Evolutionary conservation across 169 alveolate genomes (phyloP), one percentile per base, ranked within the genome.

Genomic region (Eimeria sp.): DNA sequence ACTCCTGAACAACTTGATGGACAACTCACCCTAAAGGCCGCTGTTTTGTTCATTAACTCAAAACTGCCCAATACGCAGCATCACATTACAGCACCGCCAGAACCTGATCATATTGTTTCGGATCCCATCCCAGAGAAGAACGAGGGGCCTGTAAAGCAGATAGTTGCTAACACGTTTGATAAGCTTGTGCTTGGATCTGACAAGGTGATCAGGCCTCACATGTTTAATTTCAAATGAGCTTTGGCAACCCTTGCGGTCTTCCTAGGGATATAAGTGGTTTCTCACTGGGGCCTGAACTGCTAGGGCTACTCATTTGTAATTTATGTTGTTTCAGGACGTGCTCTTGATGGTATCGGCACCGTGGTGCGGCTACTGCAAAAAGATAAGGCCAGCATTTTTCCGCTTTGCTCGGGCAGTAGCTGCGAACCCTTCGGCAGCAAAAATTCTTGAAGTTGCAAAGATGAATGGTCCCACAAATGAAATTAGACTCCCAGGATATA

Each of bases 281-380:
- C 64, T 40, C 62, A 46, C 83, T 23, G 54, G 43, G 68, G 40
- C 46, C 20, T 78, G 71, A 30, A n/a, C 14, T 33, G 46, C 68
- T 2, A n/a, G 52, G 58, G 9, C 54, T 11, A 43, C 49, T 30
- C 6, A n/a, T 60, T 58, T 87, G 93, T 33, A 52, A 40, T 11
- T 60, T 43, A 30, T 60, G 71, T 11, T 13, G 71, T 13, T 20
- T 4, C 89, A 98, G 95, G 99, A 99, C 95, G 99, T 99, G 85
- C 97, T 99, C 76, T 98, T 99, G 80, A 99, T 98, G 97, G 99
- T 99, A 95, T 99, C 99, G 89, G 99, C 99, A n/a, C 99, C 99
- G 66, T 99, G 99, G 99, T 99, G 99, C 95, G 99, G 99, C 37
- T 99, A 99, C 98, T 99, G 99, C 98, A 99, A 99, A 96, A 95